Evolutionary conservation across 164 flowering plant species (phyloP).

Genomic region (Sextonia rubra): DNA sequence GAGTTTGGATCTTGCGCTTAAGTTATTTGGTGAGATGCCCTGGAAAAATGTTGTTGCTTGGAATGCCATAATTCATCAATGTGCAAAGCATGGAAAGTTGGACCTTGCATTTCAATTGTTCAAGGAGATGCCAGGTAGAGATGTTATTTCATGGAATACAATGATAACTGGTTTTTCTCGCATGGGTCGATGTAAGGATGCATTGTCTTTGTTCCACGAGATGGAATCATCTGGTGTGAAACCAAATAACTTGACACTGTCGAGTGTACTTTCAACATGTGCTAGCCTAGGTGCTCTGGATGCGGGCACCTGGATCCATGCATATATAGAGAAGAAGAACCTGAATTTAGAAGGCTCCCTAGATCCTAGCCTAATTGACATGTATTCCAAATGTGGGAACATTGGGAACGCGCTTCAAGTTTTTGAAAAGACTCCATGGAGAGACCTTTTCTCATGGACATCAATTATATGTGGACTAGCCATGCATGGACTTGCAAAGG

Average conservation of each 20-base stretch:
- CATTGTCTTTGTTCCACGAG: conserved; percentile 18
- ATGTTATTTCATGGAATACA: conserved; percentile 31
- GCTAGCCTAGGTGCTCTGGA: conserved; percentile 30
- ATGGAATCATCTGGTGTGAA: conserved; percentile 21
- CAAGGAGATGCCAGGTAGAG: conserved; percentile 13
- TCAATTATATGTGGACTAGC: conserved; percentile 26
- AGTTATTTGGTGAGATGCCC: conserved; percentile 16
- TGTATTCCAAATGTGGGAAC: conserved; percentile 30
- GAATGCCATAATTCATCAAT: conserved; percentile 34
- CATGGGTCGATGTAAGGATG: conserved; percentile 17
- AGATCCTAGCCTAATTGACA: conserved; percentile 24
- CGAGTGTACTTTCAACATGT: conserved; percentile 26
- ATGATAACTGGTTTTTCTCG: conserved; percentile 20
- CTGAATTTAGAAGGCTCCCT: conserved; percentile 22
- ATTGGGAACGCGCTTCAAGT: conserved; percentile 29
- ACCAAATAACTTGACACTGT: conserved; percentile 24
- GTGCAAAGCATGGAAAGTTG: conserved; percentile 9
- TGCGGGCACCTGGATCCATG: conserved; percentile 29
- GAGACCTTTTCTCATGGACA: conserved; percentile 29
- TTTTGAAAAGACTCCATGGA: conserved; percentile 18
- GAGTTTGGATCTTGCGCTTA: conserved; percentile 17
- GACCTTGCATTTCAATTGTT: conserved; percentile 19
- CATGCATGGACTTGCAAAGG: conserved; percentile 24
- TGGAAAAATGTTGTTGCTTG: conserved; percentile 21
- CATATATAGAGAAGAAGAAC: conserved; percentile 20